Evolutionary conservation across 495 filamentous ascomycete genomes (phyloP), one percentile per base, ranked within the genome.

Genomic region (Aspergillus indologenus): DNA sequence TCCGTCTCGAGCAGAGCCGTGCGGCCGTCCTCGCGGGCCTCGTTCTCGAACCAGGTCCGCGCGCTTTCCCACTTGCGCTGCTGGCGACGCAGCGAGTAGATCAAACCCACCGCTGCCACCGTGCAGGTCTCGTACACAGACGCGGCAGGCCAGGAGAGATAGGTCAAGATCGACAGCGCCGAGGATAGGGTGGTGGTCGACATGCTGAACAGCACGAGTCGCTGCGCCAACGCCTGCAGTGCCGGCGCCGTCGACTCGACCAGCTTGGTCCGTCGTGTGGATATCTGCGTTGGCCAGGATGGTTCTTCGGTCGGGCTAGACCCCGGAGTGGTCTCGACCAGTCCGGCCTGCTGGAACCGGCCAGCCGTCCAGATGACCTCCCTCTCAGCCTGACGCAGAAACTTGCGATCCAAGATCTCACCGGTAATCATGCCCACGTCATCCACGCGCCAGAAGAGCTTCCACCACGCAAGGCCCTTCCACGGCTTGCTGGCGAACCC

Each of bases 401-500:
- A 96, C n/a, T 79, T 78, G 49, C 78, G 81, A 40, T 83, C 79
- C 3, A 97, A 71, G 54, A 96, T 85, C 59, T 95, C 89, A 2
- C 85, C 84, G 1, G 88, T 83, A 48, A 94, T 84, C 80, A 90
- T 87, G 26, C 81, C 79, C 43, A 98, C 91, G 63, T 98, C 93
- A 69, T 98, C 94, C 47, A 90, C 90, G 14, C 88, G 86, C 91
- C 91, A 97, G 66, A 96, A 87, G 14, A 98, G 83, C 68, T 95
- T 96, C 90, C 90, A 98, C 94, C 93, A 98, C 11, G 82, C 80
- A 1, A 96, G 76, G 18, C 84, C 86, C 2, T 79, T 78, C 93
- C 93, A 98, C 23, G 81, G 71, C 43, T 74, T 77, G 42, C 83
- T 84, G 14, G 81, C 69, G 63, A 96, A 93, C 5, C 89, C 91